Evolutionary conservation across 306 rosid species (phyloP).

Genomic region (Gillenia trifoliata): DNA sequence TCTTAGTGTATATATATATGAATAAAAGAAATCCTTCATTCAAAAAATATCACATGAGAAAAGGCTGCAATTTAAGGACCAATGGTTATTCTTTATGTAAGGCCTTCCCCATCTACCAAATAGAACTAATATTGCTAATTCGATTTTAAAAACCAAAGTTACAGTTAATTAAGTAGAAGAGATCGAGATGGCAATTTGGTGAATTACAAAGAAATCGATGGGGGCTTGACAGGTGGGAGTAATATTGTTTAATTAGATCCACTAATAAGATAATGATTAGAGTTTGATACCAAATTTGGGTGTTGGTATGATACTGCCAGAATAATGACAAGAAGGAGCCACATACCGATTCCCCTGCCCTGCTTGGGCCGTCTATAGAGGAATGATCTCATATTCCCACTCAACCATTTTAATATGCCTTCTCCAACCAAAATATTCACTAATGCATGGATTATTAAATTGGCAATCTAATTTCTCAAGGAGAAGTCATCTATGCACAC

Average conservation of each 20-base stretch:
- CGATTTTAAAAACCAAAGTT: background rate
- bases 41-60: too few species aligned
- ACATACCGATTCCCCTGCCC: constrained; percentile 11
- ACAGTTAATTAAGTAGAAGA: background rate
- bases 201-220: constrained; percentile 17
- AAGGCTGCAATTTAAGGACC: too few species aligned
- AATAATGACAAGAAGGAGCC: constrained; percentile 39
- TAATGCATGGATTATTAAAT: background rate
- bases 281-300: constrained; percentile 34
- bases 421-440: too few species aligned
- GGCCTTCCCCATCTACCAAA: too few species aligned
- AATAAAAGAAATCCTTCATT: too few species aligned
- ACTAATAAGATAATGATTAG: constrained; percentile 34
- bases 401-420: background rate
- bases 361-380: constrained; percentile 46
- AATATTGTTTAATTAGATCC: constrained; percentile 23
- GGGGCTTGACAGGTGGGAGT: constrained; percentile 31
- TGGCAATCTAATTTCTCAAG: too few species aligned
- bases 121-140: too few species aligned
- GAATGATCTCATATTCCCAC: constrained; percentile 52
- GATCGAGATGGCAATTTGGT: constrained; percentile 27
- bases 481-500: too few species aligned
- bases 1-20: too few species aligned
- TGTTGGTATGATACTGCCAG: constrained; percentile 51
- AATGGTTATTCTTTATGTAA: too few species aligned